Conservation (phyloP, 345 rosid species). For the Bruguiera gymnorhiza region DNA sequence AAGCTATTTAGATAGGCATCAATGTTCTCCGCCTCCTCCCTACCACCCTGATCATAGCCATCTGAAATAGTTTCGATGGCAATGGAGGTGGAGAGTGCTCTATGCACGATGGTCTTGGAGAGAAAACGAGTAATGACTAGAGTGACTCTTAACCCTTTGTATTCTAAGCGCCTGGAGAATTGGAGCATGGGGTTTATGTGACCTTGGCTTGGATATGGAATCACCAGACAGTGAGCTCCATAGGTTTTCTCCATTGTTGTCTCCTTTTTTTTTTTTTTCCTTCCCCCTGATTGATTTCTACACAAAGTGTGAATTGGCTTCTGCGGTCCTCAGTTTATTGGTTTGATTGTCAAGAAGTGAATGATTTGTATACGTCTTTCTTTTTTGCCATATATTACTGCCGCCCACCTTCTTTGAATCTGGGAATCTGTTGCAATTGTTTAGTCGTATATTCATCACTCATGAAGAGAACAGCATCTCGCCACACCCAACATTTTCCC, state of each 20-base stretch:
- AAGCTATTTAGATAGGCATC: constrained; percentile 20
- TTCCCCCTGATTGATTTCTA: not conserved
- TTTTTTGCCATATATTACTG: not conserved
- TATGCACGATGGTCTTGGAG: constrained; percentile 10
- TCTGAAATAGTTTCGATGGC: constrained; percentile 40
- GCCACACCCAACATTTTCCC: too few relatives aligned
- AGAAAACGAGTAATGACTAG: constrained; percentile 22
- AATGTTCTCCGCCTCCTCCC: constrained; percentile 3
- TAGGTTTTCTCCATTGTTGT: not conserved
- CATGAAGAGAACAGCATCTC: too few relatives aligned
- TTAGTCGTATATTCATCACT: too few relatives aligned
- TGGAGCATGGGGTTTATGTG: constrained; percentile 44
- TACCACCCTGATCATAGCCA: constrained; percentile 36
- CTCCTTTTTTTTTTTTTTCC: not conserved
- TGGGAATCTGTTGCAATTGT: too few relatives aligned
- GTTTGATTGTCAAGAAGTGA: not conserved
- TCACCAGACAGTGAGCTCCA: constrained; percentile 28
- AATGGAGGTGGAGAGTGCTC: constrained; percentile 3
- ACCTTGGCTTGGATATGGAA: constrained; percentile 35
- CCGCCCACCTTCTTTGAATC: too few relatives aligned
- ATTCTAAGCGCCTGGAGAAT: constrained; percentile 32
- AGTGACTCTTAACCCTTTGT: constrained; percentile 30
- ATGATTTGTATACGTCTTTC: not conserved
- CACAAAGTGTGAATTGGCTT: not conserved
- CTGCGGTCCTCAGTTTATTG: not conserved